Evolutionary conservation across 768 basidiomycete species (phyloP), one percentile per base, ranked within the genome.

Genomic region (Clathrus columnatus): DNA sequence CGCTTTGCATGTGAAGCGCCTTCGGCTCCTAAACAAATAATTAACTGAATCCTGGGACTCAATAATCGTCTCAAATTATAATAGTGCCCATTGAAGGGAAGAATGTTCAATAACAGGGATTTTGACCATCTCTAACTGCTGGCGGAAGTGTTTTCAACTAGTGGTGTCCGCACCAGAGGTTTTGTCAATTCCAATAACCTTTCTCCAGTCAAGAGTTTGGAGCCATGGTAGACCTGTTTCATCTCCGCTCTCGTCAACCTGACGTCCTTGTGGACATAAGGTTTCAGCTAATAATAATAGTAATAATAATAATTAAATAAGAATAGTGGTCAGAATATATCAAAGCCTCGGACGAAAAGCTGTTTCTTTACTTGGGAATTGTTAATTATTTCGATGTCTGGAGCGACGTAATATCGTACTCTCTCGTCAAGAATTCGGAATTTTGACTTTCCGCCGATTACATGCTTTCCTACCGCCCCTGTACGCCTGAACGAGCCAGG

Each of bases 401-500:
- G 88, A 21, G 89, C 87, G 36, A 94, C 82, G 59, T 84, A 91
- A 49, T 89, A 79, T 63, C 91, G 77, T 48, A 96, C 89, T 73
- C 85, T 76, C 66, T 85, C 83, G 64, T 95, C 88, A 54, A 90
- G 61, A 16, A 96, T 73, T 53, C 85, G 75, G 69, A 92, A 93
- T 66, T 91, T 89, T 42, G 63, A 61, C 63, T 83, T 82, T 42
- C 90, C 88, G 42, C 77, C 68, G 18, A 89, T 71, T 49, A 91
- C 83, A 68, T 91, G 88, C 66, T 84, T 81, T 67, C 92, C 90
- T 18, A 91, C 91, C 23, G 91, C 87, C 57, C 91, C 91, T 0
- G 91, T 94, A 45, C 91, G 81, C n/a, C 36, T 36, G 65, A 80
- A 84, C 21, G 88, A 87, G 59, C 90, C 89, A 7, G 90, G 89